phyloP scores from a whole-genome alignment of 805 yeast species.

The Diddensiella transvaalensis region DNA sequence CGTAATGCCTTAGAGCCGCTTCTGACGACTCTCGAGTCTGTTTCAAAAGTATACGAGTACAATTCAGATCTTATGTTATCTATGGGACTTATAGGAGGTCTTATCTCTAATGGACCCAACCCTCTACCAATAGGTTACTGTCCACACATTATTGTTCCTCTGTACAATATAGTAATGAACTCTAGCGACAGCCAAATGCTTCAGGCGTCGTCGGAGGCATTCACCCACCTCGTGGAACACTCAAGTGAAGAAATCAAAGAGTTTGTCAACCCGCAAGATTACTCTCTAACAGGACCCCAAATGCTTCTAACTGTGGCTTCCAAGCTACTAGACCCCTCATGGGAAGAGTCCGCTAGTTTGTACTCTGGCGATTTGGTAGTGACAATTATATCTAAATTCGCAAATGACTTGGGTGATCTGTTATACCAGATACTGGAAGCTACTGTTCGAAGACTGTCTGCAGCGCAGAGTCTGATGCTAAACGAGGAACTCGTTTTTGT shows the following conservation, averaged over 20 bases:
- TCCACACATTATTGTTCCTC: slow-evolving; percentile 30
- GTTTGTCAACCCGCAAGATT: slow-evolving; percentile 6
- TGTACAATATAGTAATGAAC: slow-evolving; percentile 44
- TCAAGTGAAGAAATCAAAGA: slow-evolving; percentile 30
- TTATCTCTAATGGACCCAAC: slow-evolving; percentile 28
- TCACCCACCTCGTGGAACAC: slow-evolving; percentile 53
- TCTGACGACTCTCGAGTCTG: slow-evolving; percentile 23
- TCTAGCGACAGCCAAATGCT: slow-evolving; percentile 73
- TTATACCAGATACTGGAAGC: slow-evolving; percentile 64
- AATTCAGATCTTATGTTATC: slow-evolving; percentile 57
- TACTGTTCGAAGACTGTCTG: slow-evolving; percentile 60
- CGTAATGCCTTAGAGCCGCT: slow-evolving; percentile 52
- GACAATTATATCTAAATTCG: slow-evolving; percentile 53
- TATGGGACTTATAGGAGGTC: slow-evolving; percentile 42
- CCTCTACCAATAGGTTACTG: slow-evolving; percentile 23
- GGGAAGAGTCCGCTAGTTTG: slow-evolving; percentile 78
- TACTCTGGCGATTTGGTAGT: slow-evolving; percentile 68
- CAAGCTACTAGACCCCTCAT: slow-evolving; percentile 63
- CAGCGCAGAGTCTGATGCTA: slow-evolving; percentile 67
- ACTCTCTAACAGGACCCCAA: slow-evolving; percentile 41
- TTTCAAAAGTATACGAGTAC: slow-evolving; percentile 42
- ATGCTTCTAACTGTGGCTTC: slow-evolving; percentile 61
- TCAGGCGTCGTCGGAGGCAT: slow-evolving; percentile 73
- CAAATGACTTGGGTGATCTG: slow-evolving; percentile 37
- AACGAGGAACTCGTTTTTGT: slow-evolving; percentile 70